phyloP scores from a whole-genome alignment of 495 filamentous ascomycete species.

The Aspergillus olivimuriae region DNA sequence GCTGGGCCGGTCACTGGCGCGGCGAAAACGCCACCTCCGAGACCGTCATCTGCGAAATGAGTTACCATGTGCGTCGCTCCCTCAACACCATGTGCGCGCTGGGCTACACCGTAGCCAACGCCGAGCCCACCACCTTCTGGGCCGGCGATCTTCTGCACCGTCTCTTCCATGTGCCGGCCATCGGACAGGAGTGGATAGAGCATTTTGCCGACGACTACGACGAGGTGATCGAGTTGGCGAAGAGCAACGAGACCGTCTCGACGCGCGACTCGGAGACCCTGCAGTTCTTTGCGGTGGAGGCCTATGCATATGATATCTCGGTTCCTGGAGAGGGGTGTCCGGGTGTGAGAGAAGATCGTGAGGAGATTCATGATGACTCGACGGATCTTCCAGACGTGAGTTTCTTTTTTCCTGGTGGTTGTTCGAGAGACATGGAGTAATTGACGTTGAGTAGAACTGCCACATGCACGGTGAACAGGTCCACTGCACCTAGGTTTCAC shows the following conservation, averaged over 20 bases:
- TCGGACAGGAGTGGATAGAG: conserved; percentile 48
- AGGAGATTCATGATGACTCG: conserved; percentile 2
- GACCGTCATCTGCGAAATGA: conserved; percentile 56
- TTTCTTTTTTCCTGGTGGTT: neutral
- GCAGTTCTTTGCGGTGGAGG: conserved; percentile 54
- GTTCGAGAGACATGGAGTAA: neutral
- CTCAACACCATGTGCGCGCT: conserved; percentile 47
- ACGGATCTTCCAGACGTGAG: conserved; percentile 21
- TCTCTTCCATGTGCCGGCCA: conserved; percentile 45
- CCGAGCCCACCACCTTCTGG: conserved; percentile 48
- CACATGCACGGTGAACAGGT: conserved; percentile 27
- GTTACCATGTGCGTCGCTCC: conserved; percentile 40
- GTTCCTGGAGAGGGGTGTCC: conserved; percentile 47
- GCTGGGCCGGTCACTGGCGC: conserved; percentile 55
- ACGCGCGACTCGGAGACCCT: conserved; percentile 47
- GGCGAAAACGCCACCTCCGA: conserved; percentile 50
- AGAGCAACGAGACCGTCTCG: conserved; percentile 27
- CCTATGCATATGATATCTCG: conserved; percentile 48
- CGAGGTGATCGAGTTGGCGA: conserved; percentile 40
- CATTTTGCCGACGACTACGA: conserved; percentile 50
- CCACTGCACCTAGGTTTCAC: conserved; percentile 19
- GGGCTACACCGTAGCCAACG: conserved; percentile 44
- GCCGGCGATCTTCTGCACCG: conserved; percentile 53
- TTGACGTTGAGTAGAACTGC: conserved; percentile 19
- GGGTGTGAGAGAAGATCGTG: conserved; percentile 16